Evolutionary conservation across 345 rosid species (phyloP), one percentile per base, ranked within the genome.

Genomic region (Ceriops zippeliana): DNA sequence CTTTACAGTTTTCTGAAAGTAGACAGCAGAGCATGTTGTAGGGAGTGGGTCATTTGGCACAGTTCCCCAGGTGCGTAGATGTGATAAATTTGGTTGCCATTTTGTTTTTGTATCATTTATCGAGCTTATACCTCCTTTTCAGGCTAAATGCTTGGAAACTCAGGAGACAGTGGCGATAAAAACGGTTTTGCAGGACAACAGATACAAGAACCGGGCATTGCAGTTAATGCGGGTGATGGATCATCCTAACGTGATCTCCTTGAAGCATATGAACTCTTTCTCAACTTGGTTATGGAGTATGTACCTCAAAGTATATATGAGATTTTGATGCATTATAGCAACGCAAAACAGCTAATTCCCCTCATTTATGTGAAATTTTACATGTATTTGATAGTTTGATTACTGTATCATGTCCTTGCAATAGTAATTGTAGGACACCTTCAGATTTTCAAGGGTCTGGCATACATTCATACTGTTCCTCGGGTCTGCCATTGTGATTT

Each of bases 201-300:
- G 97, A 83, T 90, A 90, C 80, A 90, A 90, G 81, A 90, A 89
- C 68, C 85, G 95, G 38, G 97, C 89, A 30, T 78, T 90, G 75
- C 95, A 88, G 84, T 58, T 90, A 46, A 84, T 66, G 71, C 67
- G 78, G 11, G 87, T 89, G 66, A 84, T 91, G 86, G 92, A 91
- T 79, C 97, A 91, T 78, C 90, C 92, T 0, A 91, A 91, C 78
- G 97, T 89, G 61, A 84, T 91, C 61, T 81, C 87, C 58, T 81
- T 91, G 83, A 91, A 87, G 80, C 97, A 91, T 76, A 91, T 46
- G 97, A 91, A 67, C 96, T 91, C 31, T 91, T 91, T 62, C 85
- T 91, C 19, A 89, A 91, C 74, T 76, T 91, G 86, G 97, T 91
- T 26, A 91, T 91, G 97, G 97, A 91, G 73, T 91, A 87, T 66